Conservation (phyloP, 1,284 basidiomycete genomes). For the Heliocybe sulcata region DNA sequence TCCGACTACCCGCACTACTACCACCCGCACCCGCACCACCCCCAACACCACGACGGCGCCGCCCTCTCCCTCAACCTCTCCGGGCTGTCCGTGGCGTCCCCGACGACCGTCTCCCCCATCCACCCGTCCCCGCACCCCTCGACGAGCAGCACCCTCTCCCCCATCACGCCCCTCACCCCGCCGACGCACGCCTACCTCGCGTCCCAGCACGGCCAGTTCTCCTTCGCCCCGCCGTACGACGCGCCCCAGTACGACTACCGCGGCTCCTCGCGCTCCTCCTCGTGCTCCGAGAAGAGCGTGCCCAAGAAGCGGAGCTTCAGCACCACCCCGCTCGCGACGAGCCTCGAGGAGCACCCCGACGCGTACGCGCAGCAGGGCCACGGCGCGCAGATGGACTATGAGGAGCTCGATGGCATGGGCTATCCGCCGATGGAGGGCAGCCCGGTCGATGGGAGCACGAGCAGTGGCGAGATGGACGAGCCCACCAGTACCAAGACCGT, state of each 20-base stretch:
- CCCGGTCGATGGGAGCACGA: constrained; percentile 48
- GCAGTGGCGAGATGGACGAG: constrained; percentile 37
- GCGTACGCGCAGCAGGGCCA: constrained; percentile 19
- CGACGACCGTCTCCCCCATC: constrained; percentile 54
- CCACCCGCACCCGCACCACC: constrained; percentile 19
- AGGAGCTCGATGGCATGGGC: no score
- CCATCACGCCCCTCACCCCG: constrained; percentile 45
- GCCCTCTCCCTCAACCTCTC: constrained; percentile 61
- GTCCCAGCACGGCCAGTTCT: constrained; percentile 27
- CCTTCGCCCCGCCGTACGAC: constrained; percentile 28
- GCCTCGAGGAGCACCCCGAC: constrained; percentile 25
- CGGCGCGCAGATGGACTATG: constrained; percentile 23
- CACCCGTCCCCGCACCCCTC: constrained; percentile 36
- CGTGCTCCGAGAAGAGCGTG: constrained; percentile 40
- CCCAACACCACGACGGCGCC: constrained; percentile 15
- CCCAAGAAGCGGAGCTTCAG: constrained; percentile 59
- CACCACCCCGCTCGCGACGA: constrained; percentile 29
- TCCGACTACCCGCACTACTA: constrained; percentile 21
- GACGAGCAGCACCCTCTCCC: constrained; percentile 33
- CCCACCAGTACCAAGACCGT: no score
- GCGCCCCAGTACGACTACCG: constrained; percentile 20
- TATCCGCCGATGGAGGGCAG: constrained; percentile 47
- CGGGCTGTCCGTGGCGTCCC: constrained; percentile 53
- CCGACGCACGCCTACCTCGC: constrained; percentile 13
- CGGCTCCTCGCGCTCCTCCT: constrained; percentile 22